Conservation (phyloP, 148 eudicot species). For the Beta vulgaris region DNA sequence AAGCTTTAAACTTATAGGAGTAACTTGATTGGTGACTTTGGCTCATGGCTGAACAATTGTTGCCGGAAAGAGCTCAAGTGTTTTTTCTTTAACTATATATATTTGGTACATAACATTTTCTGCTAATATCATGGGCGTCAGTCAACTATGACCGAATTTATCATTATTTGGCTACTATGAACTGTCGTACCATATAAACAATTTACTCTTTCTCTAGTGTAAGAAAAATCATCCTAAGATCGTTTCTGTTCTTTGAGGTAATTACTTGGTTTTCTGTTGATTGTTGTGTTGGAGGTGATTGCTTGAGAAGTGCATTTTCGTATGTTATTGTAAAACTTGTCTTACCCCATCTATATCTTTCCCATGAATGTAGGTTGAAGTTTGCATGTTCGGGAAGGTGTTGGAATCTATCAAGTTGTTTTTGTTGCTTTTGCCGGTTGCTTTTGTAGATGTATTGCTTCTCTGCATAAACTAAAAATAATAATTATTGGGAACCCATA, state of each 20-base stretch:
- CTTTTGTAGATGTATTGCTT: background rate
- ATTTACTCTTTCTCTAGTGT: background rate
- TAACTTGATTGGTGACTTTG: background rate
- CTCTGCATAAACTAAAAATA: background rate
- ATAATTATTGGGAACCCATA: background rate
- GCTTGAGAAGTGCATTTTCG: background rate
- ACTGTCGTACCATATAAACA: background rate
- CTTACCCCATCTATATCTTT: background rate
- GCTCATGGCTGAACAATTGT: background rate
- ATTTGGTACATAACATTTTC: background rate
- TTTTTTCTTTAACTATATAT: background rate
- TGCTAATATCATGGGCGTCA: background rate
- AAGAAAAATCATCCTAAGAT: background rate
- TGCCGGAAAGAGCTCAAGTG: background rate
- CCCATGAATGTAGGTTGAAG: background rate
- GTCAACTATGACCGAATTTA: background rate
- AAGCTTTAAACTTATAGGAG: background rate
- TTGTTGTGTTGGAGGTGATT: background rate
- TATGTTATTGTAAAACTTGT: background rate
- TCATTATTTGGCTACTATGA: background rate
- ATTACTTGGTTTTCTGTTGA: background rate
- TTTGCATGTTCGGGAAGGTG: background rate
- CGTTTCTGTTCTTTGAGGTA: background rate
- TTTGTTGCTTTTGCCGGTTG: constrained; percentile 1
- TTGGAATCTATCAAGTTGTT: background rate